These are phyloP conservation scores for Syzygium jambos DNA, from an alignment of 345 rosid genomes.

Conservation along the genomic window DNA sequence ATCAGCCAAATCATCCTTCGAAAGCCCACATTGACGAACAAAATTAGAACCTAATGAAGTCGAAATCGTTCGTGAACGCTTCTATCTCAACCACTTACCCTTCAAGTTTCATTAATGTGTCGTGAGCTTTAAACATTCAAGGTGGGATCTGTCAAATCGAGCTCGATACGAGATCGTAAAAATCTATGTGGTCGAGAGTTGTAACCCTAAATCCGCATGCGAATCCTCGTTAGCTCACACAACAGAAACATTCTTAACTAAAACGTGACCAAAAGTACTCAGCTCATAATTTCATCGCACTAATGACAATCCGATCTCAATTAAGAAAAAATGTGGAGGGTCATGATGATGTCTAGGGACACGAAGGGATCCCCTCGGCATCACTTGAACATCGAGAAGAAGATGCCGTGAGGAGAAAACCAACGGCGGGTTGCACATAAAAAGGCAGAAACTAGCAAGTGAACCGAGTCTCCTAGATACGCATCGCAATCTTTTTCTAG, in stretches of 20 bases:
- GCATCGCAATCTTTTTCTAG: not conserved
- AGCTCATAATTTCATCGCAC: not conserved
- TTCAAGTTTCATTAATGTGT: not conserved
- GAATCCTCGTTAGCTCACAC: not conserved
- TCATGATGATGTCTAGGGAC: not conserved
- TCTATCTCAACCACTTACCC: not conserved
- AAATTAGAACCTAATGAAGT: not conserved
- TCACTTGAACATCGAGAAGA: not conserved
- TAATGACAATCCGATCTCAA: not conserved
- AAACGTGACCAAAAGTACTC: not conserved
- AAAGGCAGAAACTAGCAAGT: not conserved
- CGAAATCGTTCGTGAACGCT: not conserved
- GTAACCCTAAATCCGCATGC: not conserved
- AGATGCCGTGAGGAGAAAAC: not conserved
- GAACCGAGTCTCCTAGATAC: not conserved
- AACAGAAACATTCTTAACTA: not conserved
- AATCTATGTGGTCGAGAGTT: not conserved
- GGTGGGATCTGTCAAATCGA: not conserved
- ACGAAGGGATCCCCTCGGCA: not conserved
- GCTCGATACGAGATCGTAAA: not conserved
- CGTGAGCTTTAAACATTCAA: not conserved
- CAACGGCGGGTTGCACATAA: not conserved
- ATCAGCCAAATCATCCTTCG: not conserved
- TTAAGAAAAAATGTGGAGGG: not conserved
- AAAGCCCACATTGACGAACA: fast-evolving